Percentiles rank a stretch among this genome's conserved stretches.
Evolutionary conservation across 2,329 filamentous ascomycete genomes (phyloP).

Genomic region (Claviceps paspali): DNA sequence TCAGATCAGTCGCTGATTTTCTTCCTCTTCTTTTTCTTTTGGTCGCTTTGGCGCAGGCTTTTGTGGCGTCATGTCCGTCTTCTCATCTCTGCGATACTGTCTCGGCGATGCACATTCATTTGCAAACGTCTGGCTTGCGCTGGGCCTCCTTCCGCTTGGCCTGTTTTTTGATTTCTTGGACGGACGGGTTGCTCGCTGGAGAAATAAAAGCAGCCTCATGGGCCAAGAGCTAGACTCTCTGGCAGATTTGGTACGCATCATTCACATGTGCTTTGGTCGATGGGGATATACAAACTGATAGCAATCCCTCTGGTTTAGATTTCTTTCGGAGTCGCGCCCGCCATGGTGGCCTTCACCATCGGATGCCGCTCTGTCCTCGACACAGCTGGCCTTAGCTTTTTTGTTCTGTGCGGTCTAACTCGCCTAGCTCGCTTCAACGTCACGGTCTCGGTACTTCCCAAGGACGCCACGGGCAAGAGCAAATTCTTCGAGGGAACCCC

Average conservation of each 20-base stretch:
- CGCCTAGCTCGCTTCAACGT: conserved; percentile 96
- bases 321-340: conserved; percentile 86
- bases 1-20: background rate
- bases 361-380: conserved; percentile 75
- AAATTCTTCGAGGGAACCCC: conserved; percentile 95
- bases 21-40: too few relatives aligned
- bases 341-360: conserved; percentile 73
- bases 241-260: conserved; percentile 63
- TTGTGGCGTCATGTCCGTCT: conserved; percentile 87
- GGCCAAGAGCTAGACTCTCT: conserved; percentile 93
- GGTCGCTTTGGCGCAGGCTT: conserved; percentile 42
- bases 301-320: conserved; percentile 43
- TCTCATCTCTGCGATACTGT: conserved; percentile 89
- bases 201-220: conserved; percentile 94
- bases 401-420: conserved; percentile 87
- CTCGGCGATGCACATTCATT: conserved; percentile 52
- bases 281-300: background rate
- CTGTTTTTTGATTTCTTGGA: conserved; percentile 98
- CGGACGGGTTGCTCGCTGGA: conserved; percentile 89
- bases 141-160: conserved; percentile 79
- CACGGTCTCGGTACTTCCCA: conserved; percentile 75
- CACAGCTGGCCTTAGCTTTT: conserved; percentile 67
- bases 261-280: background rate
- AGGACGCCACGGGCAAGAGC: conserved; percentile 82
- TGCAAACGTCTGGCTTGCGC: conserved; percentile 63